phyloP scores from a whole-genome alignment of 2,329 filamentous ascomycete species.

The Venturia oleaginea region DNA sequence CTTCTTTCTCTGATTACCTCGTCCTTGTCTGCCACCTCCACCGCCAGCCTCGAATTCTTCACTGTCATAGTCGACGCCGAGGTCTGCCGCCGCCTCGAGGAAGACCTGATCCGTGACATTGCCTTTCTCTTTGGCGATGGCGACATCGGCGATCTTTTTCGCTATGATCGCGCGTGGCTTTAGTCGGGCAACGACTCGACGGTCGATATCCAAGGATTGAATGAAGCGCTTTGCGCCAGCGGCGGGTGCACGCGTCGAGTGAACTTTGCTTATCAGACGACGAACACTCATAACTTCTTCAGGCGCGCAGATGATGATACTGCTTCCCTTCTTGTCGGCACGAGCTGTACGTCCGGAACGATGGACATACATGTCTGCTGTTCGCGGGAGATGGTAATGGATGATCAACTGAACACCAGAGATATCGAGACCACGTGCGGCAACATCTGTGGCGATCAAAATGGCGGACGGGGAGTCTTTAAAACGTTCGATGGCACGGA shows the following conservation, averaged over 20 bases:
- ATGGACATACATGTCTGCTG: constrained; percentile 91
- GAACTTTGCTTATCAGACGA: constrained; percentile 79
- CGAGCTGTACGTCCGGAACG: constrained; percentile 90
- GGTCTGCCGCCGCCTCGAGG: constrained; percentile 73
- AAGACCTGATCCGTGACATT: constrained; percentile 79
- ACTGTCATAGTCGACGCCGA: constrained; percentile 88
- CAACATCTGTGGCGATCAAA: constrained; percentile 86
- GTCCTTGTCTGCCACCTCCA: constrained; percentile 45
- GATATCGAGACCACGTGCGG: constrained; percentile 88
- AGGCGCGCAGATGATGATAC: constrained; percentile 79
- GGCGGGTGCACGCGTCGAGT: constrained; percentile 43
- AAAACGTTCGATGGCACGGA: constrained; percentile 89
- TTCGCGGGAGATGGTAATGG: constrained; percentile 89
- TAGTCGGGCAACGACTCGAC: constrained; percentile 65
- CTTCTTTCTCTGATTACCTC: constrained; percentile 63
- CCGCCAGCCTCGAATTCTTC: constrained; percentile 64
- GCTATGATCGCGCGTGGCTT: constrained; percentile 69
- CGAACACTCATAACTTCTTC: constrained; percentile 83
- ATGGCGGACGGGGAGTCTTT: constrained; percentile 56
- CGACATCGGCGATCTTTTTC: constrained; percentile 78
- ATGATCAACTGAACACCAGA: constrained; percentile 79
- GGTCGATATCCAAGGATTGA: constrained; percentile 73
- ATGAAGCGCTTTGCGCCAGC: constrained; percentile 46
- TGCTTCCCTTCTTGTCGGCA: constrained; percentile 66
- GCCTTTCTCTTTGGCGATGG: constrained; percentile 78